phyloP scores from a whole-genome alignment of 768 basidiomycete species.

The Heimioporus sp. region DNA sequence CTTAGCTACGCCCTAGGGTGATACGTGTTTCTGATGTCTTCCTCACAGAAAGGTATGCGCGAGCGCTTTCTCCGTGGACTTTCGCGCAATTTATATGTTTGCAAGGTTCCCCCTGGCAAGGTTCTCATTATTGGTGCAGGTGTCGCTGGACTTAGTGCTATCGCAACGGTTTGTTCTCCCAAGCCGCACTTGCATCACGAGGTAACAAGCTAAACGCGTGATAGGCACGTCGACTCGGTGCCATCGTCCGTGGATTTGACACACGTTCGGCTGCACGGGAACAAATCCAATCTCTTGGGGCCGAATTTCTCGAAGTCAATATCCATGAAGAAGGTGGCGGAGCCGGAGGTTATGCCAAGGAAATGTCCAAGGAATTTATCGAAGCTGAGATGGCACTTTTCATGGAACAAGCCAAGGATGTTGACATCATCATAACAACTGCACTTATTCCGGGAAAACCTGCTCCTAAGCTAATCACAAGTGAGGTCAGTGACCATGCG shows the following conservation, averaged over 20 bases:
- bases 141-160: slow-evolving; percentile 86
- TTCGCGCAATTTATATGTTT: slow-evolving; percentile 16
- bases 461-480: slow-evolving; percentile 80
- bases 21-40: slow-evolving; percentile 3
- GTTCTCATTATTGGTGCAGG: slow-evolving; percentile 87
- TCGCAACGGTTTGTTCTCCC: slow-evolving; percentile 60
- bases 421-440: slow-evolving; percentile 87
- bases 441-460: slow-evolving; percentile 85
- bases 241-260: slow-evolving; percentile 87
- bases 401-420: slow-evolving; percentile 84
- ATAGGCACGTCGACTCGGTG: slow-evolving; percentile 79
- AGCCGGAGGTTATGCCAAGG: slow-evolving; percentile 83
- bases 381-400: slow-evolving; percentile 88
- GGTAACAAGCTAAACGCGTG: background rate
- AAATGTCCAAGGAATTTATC: slow-evolving; percentile 88
- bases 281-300: slow-evolving; percentile 87
- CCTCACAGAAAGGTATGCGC: slow-evolving; percentile 41
- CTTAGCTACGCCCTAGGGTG: background rate
- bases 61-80: background rate
- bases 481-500: slow-evolving; percentile 41
- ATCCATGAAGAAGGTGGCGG: slow-evolving; percentile 82
- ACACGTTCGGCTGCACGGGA: slow-evolving; percentile 82
- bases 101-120: slow-evolving; percentile 81
- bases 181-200: background rate
- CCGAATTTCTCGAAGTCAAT: slow-evolving; percentile 83